Evolutionary conservation across 1,139 yeast genomes (phyloP).

Genomic region (Candida pseudoviswanathii): DNA sequence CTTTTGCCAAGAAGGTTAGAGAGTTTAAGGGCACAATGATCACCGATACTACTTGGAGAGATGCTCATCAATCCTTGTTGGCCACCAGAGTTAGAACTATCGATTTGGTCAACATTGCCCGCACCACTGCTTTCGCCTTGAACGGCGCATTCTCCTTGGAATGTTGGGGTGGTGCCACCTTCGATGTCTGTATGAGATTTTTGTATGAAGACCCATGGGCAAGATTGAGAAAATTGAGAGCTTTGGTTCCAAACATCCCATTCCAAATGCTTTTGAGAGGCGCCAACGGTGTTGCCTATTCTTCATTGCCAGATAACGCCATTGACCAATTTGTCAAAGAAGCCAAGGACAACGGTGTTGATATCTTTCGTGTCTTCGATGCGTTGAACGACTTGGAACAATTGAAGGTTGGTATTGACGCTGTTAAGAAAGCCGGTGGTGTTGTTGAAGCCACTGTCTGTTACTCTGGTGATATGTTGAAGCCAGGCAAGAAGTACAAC

Average conservation of each 20-base stretch:
- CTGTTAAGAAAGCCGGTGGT: slow-evolving; percentile 98
- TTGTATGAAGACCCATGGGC: slow-evolving; percentile 99
- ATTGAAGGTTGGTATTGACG: slow-evolving; percentile 95
- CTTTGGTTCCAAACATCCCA: slow-evolving; percentile 94
- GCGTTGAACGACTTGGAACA: slow-evolving; percentile 96
- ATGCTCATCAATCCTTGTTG: slow-evolving; percentile 96
- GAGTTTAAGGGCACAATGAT: slow-evolving; percentile 80
- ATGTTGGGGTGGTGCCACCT: slow-evolving; percentile 99
- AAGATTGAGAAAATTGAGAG: slow-evolving; percentile 83
- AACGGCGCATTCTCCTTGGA: slow-evolving; percentile 92
- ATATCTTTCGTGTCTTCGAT: slow-evolving; percentile 95
- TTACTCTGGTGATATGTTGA: slow-evolving; percentile 98
- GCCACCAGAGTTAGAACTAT: slow-evolving; percentile 97
- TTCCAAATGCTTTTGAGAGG: slow-evolving; percentile 99
- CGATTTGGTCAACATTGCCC: slow-evolving; percentile 89
- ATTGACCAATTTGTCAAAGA: slow-evolving; percentile 94
- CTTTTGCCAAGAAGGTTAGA: slow-evolving; percentile 86
- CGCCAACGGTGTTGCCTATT: slow-evolving; percentile 98
- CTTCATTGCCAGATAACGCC: slow-evolving; percentile 97
- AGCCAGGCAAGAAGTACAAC: slow-evolving; percentile 93
- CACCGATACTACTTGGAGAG: slow-evolving; percentile 99
- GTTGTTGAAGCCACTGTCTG: slow-evolving; percentile 98
- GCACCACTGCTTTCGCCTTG: slow-evolving; percentile 88
- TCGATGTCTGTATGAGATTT: slow-evolving; percentile 98
- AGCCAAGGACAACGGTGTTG: slow-evolving; percentile 96